Evolutionary conservation across 2,329 filamentous ascomycete genomes (phyloP), one percentile per base, ranked within the genome.

Genomic region (Clarireedia monteithiana): DNA sequence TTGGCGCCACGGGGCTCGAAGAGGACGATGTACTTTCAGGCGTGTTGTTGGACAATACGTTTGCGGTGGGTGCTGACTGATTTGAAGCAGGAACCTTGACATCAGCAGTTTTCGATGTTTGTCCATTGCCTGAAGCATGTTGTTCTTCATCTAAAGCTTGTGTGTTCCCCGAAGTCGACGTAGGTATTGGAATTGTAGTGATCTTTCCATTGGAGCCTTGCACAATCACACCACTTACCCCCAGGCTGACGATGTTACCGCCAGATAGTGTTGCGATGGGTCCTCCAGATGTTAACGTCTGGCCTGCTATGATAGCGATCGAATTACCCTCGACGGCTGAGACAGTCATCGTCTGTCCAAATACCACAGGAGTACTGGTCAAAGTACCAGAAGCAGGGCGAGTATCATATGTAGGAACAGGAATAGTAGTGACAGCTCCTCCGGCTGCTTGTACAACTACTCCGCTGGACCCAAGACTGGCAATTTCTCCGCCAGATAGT

Each of bases 151-250:
- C 27, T 10, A 10, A 30, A 30, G 27, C 27, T 9, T 30, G 27
- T 30, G 7, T 30, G 5, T 20, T 40, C 9, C 14, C 39, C 15
- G 17, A 34, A 26, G 30, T 15, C 20, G 40, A 24, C 17, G 9
- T 46, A 27, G 50, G 5, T 24, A 38, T 27, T 39, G 39, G 26
- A 45, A 38, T 26, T 15, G 57, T 53, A 15, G 58, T 57, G 6
- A 52, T 55, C 9, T 34, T 38, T 4, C 59, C 59, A 14, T 56
- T 53, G 6, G 60, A 50, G 47, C 58, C 57, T 17, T 63, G 57
- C 17, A 63, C 34, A 4, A 62, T 42, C 1, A 63, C 24, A 1
- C 56, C 58, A 5, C 47, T 39, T 23, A 56, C 27, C 5, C 61
- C 57, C 5, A 62, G 50, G 38, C 24, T 58, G 1, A 53, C 51